A percentile compares a stretch with the other conserved stretches of the same genome.
phyloP scores from a whole-genome alignment of 2,329 filamentous ascomycete genomes.

The Lachnellula arida region DNA sequence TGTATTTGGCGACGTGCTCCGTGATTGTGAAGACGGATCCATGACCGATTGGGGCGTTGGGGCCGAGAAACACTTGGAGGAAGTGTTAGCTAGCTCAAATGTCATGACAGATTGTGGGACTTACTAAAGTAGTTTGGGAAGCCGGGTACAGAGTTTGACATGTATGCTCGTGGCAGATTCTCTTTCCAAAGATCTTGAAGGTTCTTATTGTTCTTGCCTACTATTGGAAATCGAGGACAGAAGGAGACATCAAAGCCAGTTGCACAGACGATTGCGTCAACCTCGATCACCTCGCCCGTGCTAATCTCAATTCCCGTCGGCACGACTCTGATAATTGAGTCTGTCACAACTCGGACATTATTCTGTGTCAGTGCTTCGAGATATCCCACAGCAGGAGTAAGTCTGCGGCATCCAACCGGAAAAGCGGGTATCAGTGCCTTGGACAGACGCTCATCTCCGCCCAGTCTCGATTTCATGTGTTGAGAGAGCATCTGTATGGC shows the following conservation, averaged over 20 bases:
- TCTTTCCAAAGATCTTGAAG: slow-evolving; percentile 27
- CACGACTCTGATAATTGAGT: slow-evolving; percentile 41
- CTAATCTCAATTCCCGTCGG: slow-evolving; percentile 31
- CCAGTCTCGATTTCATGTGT: slow-evolving; percentile 45
- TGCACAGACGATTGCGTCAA: slow-evolving; percentile 36
- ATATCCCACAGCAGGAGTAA: slow-evolving; percentile 38
- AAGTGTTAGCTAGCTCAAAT: not conserved
- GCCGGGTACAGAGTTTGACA: slow-evolving; percentile 28
- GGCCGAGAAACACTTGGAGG: slow-evolving; percentile 26
- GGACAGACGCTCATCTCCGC: slow-evolving; percentile 46
- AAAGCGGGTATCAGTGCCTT: slow-evolving; percentile 41
- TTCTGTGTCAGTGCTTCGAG: slow-evolving; percentile 32
- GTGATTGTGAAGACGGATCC: slow-evolving; percentile 35
- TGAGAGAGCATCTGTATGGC: slow-evolving; percentile 18
- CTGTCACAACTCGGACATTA: slow-evolving; percentile 35
- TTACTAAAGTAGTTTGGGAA: slow-evolving; percentile 31
- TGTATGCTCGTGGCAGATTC: slow-evolving; percentile 28
- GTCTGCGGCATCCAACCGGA: slow-evolving; percentile 37
- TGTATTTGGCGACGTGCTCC: slow-evolving; percentile 44
- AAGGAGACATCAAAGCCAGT: slow-evolving; percentile 31
- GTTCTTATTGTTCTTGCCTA: slow-evolving; percentile 22
- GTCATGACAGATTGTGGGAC: not conserved
- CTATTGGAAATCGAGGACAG: slow-evolving; percentile 23
- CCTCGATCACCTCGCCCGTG: slow-evolving; percentile 22
- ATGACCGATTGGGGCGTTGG: slow-evolving; percentile 30